phyloP scores from a whole-genome alignment of 2,329 filamentous ascomycete species.

The Microdochium paspali region DNA sequence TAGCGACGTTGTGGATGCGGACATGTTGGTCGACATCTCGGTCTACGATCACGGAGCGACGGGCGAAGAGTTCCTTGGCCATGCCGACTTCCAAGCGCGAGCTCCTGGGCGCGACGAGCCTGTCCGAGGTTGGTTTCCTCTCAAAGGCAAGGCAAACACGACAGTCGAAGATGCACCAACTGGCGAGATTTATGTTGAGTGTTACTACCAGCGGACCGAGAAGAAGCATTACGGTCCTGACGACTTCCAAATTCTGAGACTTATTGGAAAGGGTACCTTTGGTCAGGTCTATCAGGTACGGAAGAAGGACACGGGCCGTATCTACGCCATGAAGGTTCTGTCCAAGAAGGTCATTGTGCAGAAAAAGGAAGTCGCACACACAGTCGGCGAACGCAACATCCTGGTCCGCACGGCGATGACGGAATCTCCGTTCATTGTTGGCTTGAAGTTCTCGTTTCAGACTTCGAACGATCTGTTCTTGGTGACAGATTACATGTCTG shows the following conservation, averaged over 20 bases:
- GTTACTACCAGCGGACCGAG: slow-evolving; percentile 76
- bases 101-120: slow-evolving; percentile 57
- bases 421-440: slow-evolving; percentile 95
- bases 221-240: slow-evolving; percentile 89
- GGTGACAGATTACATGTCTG: slow-evolving; percentile 99
- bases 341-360: slow-evolving; percentile 99
- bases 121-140: slow-evolving; percentile 75
- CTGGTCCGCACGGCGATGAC: slow-evolving; percentile 91
- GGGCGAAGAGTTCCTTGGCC: slow-evolving; percentile 84
- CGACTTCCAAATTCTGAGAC: slow-evolving; percentile 90
- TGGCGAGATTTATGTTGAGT: slow-evolving; percentile 82
- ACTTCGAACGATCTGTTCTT: slow-evolving; percentile 93
- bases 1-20: slow-evolving; percentile 87
- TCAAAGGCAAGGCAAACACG: slow-evolving; percentile 68
- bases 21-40: slow-evolving; percentile 85
- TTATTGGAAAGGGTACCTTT: slow-evolving; percentile 97
- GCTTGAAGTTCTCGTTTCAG: slow-evolving; percentile 97
- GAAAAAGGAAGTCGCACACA: slow-evolving; percentile 98
- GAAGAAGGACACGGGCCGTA: slow-evolving; percentile 91
- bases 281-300: slow-evolving; percentile 97
- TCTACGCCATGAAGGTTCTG: slow-evolving; percentile 98
- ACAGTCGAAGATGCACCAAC: slow-evolving; percentile 63
- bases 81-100: slow-evolving; percentile 69
- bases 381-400: slow-evolving; percentile 93
- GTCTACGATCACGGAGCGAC: slow-evolving; percentile 77